Conservation (phyloP, 2,329 filamentous ascomycete genomes). For the Ophiostoma piceae region DNA sequence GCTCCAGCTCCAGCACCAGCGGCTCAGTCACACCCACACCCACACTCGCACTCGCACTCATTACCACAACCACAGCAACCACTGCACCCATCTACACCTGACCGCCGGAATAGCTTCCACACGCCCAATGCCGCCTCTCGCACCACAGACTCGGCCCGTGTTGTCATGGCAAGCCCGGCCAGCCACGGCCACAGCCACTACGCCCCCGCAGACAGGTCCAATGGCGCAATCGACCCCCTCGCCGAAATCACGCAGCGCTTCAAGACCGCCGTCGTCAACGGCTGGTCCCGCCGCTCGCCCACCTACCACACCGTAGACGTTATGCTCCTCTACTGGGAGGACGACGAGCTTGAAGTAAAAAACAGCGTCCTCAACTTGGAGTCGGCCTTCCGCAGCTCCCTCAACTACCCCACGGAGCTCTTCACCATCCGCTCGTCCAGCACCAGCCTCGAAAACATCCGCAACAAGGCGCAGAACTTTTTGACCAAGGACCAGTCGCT, state of each 20-base stretch:
- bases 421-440: constrained; percentile 19
- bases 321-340: constrained; percentile 26
- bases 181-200: background rate
- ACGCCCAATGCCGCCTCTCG: background rate
- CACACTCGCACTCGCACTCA: background rate
- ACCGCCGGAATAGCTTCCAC: background rate
- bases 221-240: constrained; percentile 20
- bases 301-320: constrained; percentile 25
- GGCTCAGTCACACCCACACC: background rate
- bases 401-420: constrained; percentile 22
- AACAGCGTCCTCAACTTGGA: constrained; percentile 18
- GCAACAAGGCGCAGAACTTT: constrained; percentile 20
- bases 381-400: constrained; percentile 22
- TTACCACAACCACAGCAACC: background rate
- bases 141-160: background rate
- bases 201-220: background rate
- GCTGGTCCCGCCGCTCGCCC: constrained; percentile 25
- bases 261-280: constrained; percentile 22
- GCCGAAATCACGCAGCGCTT: constrained; percentile 26
- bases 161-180: background rate
- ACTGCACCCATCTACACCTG: background rate
- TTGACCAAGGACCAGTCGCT: constrained; percentile 19
- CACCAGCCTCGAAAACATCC: constrained; percentile 16
- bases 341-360: constrained; percentile 21
- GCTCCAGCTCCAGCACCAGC: background rate